phyloP scores from a whole-genome alignment of 2,329 filamentous ascomycete species.

The Neospermospora avenae region DNA sequence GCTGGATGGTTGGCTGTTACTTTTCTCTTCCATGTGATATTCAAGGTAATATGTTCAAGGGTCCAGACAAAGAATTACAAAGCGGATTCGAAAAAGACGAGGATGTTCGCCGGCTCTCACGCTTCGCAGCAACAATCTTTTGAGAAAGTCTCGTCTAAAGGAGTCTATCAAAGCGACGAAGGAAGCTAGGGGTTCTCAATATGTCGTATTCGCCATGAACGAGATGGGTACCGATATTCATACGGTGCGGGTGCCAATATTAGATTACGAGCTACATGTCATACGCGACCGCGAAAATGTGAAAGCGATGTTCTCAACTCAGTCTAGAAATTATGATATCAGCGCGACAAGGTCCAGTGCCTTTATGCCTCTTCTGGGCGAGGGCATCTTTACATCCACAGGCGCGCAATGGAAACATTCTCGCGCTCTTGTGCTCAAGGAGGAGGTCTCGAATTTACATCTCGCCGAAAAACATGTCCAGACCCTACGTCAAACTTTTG shows the following conservation, averaged over 20 bases:
- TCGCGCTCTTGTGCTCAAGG: constrained; percentile 38
- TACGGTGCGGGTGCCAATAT: constrained; percentile 37
- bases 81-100: constrained; percentile 30
- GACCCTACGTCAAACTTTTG: constrained; percentile 14
- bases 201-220: constrained; percentile 35
- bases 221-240: constrained; percentile 32
- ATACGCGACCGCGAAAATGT: constrained; percentile 38
- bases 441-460: constrained; percentile 44
- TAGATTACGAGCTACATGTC: constrained; percentile 39
- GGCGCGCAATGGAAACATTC: constrained; percentile 26
- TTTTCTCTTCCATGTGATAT: constrained; percentile 23
- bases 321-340: constrained; percentile 36
- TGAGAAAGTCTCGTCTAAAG: constrained; percentile 34
- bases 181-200: constrained; percentile 37
- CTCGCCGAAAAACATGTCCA: constrained; percentile 43
- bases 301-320: constrained; percentile 33
- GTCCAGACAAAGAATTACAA: constrained; percentile 29
- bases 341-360: constrained; percentile 35
- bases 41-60: constrained; percentile 29
- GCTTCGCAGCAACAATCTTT: constrained; percentile 34
- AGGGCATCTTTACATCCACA: constrained; percentile 26
- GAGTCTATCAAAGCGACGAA: constrained; percentile 37
- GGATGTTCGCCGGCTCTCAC: constrained; percentile 35
- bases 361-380: constrained; percentile 31
- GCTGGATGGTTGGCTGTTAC: not conserved